Conservation (phyloP, 78 protist genomes). For the Chrysochromulina parva region DNA sequence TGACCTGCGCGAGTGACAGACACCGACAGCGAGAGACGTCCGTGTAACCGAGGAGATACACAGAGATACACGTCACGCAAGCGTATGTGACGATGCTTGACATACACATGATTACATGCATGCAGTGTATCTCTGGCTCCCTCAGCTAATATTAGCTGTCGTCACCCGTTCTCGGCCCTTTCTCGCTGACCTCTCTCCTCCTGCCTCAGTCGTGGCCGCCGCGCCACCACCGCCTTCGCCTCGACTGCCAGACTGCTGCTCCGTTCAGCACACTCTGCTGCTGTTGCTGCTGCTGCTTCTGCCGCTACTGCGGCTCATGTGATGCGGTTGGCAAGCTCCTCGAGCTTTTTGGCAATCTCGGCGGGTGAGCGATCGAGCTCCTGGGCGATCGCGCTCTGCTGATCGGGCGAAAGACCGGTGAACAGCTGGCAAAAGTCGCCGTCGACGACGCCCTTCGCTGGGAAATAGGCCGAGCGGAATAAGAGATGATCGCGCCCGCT, state of each 20-base stretch:
- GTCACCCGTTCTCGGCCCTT: too few relatives aligned
- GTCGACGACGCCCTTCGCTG: conserved; percentile 86
- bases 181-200: too few relatives aligned
- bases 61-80: too few relatives aligned
- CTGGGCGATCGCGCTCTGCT: conserved; percentile 74
- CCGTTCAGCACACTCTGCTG: not conserved
- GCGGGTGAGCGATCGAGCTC: conserved; percentile 79
- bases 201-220: too few relatives aligned
- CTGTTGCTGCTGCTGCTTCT: not conserved
- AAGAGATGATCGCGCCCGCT: conserved; percentile 78
- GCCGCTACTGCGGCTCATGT: not conserved
- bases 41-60: too few relatives aligned
- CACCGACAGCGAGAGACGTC: too few relatives aligned
- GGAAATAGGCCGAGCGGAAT: conserved; percentile 86
- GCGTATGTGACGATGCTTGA: too few relatives aligned
- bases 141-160: too few relatives aligned
- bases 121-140: too few relatives aligned
- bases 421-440: conserved; percentile 92
- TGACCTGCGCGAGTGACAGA: too few relatives aligned
- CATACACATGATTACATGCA: too few relatives aligned
- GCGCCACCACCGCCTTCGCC: too few relatives aligned
- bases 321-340: conserved; percentile 66
- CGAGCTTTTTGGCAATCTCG: conserved; percentile 86
- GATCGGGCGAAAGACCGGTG: conserved; percentile 39
- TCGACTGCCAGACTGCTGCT: not conserved